A percentile compares a stretch with the other conserved stretches of the same genome.
These are phyloP conservation scores for Fusarium solani-melongenae DNA, from an alignment of 2,329 filamentous ascomycete species.

Conservation along the genomic window DNA sequence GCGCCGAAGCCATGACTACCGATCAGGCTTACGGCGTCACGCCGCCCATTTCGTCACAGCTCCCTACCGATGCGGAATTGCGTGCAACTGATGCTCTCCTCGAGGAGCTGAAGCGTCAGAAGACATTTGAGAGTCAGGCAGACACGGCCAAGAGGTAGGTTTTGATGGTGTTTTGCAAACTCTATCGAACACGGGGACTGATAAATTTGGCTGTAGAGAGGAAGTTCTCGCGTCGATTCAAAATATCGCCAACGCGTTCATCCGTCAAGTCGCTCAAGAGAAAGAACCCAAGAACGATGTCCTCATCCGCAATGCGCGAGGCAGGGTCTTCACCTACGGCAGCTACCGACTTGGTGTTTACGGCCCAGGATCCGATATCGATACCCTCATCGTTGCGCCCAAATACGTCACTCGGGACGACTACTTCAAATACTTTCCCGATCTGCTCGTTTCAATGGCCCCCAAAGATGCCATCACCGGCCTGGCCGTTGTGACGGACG, in stretches of 20 bases:
- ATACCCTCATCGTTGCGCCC: slow-evolving; percentile 92
- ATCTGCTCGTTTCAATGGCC: slow-evolving; percentile 79
- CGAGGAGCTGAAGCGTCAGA: slow-evolving; percentile 85
- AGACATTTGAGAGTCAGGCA: slow-evolving; percentile 87
- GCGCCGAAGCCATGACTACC: slow-evolving; percentile 46
- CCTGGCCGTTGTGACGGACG: slow-evolving; percentile 85
- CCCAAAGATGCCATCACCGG: slow-evolving; percentile 84
- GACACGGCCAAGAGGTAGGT: slow-evolving; percentile 85
- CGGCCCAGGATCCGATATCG: slow-evolving; percentile 96
- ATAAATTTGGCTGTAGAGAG: slow-evolving; percentile 24
- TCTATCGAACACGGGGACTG: not conserved
- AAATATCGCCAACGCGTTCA: slow-evolving; percentile 85
- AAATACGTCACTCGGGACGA: slow-evolving; percentile 90
- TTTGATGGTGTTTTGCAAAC: not conserved
- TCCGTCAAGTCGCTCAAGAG: slow-evolving; percentile 80
- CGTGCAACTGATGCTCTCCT: slow-evolving; percentile 82
- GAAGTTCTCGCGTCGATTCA: slow-evolving; percentile 82
- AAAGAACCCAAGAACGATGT: slow-evolving; percentile 79
- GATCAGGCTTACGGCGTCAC: slow-evolving; percentile 74
- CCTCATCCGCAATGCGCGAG: slow-evolving; percentile 84
- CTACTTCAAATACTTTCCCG: slow-evolving; percentile 92
- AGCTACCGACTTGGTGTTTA: slow-evolving; percentile 95
- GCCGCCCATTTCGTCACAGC: slow-evolving; percentile 79
- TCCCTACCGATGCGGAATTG: slow-evolving; percentile 82
- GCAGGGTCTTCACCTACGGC: slow-evolving; percentile 95